Percentiles rank a stretch among this genome's conserved stretches.
These are phyloP conservation scores for Pycnococcus provasolii DNA, from an alignment of 139 green algal species.

Conservation along the genomic window DNA sequence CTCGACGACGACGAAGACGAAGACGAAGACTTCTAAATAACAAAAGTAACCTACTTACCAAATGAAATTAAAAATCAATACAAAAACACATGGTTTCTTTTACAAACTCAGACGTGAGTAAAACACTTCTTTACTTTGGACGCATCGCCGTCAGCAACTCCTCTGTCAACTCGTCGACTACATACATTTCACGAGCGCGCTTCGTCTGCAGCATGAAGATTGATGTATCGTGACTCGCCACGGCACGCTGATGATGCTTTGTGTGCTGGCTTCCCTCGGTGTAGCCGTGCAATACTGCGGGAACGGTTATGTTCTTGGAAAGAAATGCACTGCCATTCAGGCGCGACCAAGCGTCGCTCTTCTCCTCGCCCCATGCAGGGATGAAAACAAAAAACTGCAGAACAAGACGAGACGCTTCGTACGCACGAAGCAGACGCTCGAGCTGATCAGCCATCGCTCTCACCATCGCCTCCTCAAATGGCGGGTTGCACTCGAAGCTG, in stretches of 20 bases:
- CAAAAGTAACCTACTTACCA: too few relatives aligned
- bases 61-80: too few relatives aligned
- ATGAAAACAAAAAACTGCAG: constrained; percentile 4
- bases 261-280: constrained; percentile 4
- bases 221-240: neutral
- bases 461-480: constrained; percentile 8
- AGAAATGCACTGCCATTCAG: neutral
- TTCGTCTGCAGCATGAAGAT: constrained; percentile 4
- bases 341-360: neutral
- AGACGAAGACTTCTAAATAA: too few relatives aligned
- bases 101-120: too few relatives aligned
- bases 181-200: neutral
- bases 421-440: neutral
- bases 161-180: too few relatives aligned
- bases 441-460: neutral
- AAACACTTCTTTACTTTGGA: too few relatives aligned
- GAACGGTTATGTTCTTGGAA: neutral
- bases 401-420: neutral
- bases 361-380: neutral
- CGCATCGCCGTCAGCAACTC: too few relatives aligned
- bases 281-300: neutral
- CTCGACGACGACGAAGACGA: too few relatives aligned
- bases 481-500: constrained; percentile 6
- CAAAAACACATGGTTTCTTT: too few relatives aligned
- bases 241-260: neutral